Evolutionary conservation across 2,329 filamentous ascomycete species (phyloP), one percentile per base, ranked within the genome.

Genomic region (Xylaria multiplex): DNA sequence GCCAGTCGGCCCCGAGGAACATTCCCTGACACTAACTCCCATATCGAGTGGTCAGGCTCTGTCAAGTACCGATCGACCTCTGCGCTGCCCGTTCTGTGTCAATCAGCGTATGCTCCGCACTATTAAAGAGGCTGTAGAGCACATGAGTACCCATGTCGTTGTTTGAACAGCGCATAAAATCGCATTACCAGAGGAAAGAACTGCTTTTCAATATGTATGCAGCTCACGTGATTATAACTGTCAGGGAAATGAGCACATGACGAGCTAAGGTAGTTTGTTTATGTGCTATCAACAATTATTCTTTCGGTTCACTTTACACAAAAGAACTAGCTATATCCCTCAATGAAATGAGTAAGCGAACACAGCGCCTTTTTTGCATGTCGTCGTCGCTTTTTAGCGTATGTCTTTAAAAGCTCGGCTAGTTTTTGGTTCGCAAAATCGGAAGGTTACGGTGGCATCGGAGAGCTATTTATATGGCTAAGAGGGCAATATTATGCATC

Each of bases 91-190:
- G 0, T 89, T 87, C 69, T 89, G 86, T 67, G 82, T 89, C 42
- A 89, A 88, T 69, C 84, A 87, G 70, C 81, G 86, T 6, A 87
- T 88, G 85, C 79, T 89, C 58, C 80, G 86, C 19, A 85, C 82
- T 1, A 86, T 88, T 52, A 88, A 86, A 75, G 86, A 89, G 73
- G 85, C 86, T 4, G 86, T 89, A 2, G 86, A 89, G 74, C 86
- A 89, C 72, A 80, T 89, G 81, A 86, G 86, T 11, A 88, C 85
- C 2, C 86, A 89, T 66, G 86, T 89, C 4, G 82, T 88, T 14
- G 85, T 88, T 48, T 71, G 59, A 61, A 27, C 8, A 22, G 11
- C 7, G 13, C 11, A 35, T 16, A 5, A 24, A 9, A 11, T 30
- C 9, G 54, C 22, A 22, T 24, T 13, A 16, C 30, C n/a, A 32